Evolutionary conservation across 352 stramenopile species (phyloP).

Genomic region (Phytopythium aichiense): DNA sequence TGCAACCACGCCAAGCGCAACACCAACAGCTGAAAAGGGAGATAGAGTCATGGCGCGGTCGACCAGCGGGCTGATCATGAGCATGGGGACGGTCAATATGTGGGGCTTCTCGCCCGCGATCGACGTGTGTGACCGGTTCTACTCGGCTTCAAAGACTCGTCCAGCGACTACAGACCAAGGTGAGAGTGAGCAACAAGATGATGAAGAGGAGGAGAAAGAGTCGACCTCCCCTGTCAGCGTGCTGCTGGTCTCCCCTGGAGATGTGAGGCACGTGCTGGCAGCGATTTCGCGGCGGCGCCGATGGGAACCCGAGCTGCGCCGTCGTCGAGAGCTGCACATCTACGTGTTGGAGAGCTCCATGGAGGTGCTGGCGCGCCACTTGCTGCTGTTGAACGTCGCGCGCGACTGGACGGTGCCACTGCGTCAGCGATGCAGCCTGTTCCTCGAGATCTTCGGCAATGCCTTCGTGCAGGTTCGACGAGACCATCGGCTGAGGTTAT

Average conservation of each 20-base stretch:
- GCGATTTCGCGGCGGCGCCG: conserved; percentile 45
- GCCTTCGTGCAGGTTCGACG: conserved; percentile 64
- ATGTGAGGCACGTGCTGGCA: conserved; percentile 73
- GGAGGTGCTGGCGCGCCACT: conserved; percentile 85
- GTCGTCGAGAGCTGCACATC: conserved; percentile 62
- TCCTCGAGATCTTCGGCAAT: conserved; percentile 95
- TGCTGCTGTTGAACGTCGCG: conserved; percentile 87
- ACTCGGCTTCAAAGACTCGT: conserved; percentile 1
- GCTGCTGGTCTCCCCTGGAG: conserved; percentile 60
- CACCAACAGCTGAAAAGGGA: too few relatives aligned
- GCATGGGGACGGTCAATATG: conserved; percentile 79
- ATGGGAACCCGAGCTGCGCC: conserved; percentile 18
- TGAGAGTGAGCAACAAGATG: conserved; percentile 1
- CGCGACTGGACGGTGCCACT: conserved; percentile 87
- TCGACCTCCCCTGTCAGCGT: conserved; percentile 35
- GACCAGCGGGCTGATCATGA: conserved; percentile 61
- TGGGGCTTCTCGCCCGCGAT: conserved; percentile 84
- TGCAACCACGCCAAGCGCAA: too few relatives aligned
- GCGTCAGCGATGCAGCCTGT: conserved; percentile 83
- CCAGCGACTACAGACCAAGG: background rate
- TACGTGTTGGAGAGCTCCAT: conserved; percentile 86
- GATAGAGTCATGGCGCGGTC: conserved; percentile 34
- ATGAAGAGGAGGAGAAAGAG: conserved; percentile 11
- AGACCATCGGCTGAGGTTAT: background rate
- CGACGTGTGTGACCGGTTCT: conserved; percentile 38